Evolutionary conservation across 164 flowering plant species (phyloP), one percentile per base, ranked within the genome.

Genomic region (Liquidambar formosana): DNA sequence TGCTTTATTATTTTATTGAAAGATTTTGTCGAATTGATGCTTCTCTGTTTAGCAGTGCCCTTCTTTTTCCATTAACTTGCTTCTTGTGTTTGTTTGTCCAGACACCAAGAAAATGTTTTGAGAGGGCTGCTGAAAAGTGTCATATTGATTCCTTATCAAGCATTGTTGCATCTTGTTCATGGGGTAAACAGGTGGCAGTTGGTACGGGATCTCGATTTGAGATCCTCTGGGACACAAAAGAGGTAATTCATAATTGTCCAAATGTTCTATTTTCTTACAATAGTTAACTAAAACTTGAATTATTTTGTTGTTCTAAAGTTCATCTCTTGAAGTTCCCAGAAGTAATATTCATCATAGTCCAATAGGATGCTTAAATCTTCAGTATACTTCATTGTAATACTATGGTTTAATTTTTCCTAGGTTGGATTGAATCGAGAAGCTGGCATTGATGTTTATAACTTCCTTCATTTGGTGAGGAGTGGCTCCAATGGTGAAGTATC

Each of bases 91-190:
- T 45, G 3, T 16, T 54, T 74, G 28, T 51, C 16, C 70, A 91
- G 99, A 86, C 91, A 22, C 99, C 99, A 21, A 84, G 82, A 70
- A 88, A 82, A 79, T 90, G 96, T 70, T 96, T 96, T 77, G 99
- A 93, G 81, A 88, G 77, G 75, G 94, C 99, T 64, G 92, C 99
- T 66, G 96, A 89, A 69, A 93, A 89, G 78, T 81, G 92, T 65
- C 89, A 90, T 75, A 43, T 41, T 11, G 99, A 96, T 80, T 72
- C 89, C 18, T 75, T 96, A 38, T 78, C 91, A 8, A 89, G 97
- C 75, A 77, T 89, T 13, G 97, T 96, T 62, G 99, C 88, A 19
- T 87, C 99, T 43, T 93, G 97, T 78, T 87, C 98, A 8, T 96
- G 98, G 98, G 98, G 99, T 14, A 92, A 88, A 74, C 91, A 79